Base-by-base conservation (phyloP, 768 basidiomycete species). In the Leccinum pellstonianum region DNA sequence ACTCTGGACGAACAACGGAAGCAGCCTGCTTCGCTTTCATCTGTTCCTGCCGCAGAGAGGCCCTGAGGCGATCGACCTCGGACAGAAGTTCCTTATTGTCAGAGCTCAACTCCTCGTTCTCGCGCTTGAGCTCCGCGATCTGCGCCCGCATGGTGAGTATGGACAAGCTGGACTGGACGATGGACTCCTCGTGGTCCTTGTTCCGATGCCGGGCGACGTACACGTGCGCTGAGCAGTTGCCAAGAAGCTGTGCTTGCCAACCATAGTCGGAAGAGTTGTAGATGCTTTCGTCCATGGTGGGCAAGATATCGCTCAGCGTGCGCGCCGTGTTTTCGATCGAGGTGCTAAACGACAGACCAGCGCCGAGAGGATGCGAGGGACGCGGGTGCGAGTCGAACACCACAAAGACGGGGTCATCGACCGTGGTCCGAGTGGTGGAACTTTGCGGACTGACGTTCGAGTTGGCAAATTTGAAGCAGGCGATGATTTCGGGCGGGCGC, bases 331-430 rank as follows among this genome's bases (percentile, higher is more conserved):
- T 69, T 21, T 79, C 76, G 7, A 82, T 57, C 5, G 80, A 83
- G 1, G 77, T 72, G 64, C 77, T 82, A 61, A 88, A 72, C 38
- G 82, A 79, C 54, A 87, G 79, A 0, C 83, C 87, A 3, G 86
- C 81, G 6, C 88, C 88, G 31, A 78, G 61, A 0, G 86, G 83
- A 63, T 87, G 81, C 19, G 76, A 78, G 1, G 83, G 79, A 11
- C 88, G 79, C 5, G 85, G 80, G 66, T 88, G 87, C 3, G 87
- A 86, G 71, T 89, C 87, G 59, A 89, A 89, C 47, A 88, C 73
- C 49, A 83, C 77, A 63, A 83, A 88, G 15, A 83, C 68, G 3
- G 67, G 60, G 21, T 54, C 27, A 23, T 73, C 68, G n/a, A 55
- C 41, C 2, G 52, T 33, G n/a, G 14, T 53, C 51, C 27, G n/a